These are phyloP conservation scores for Rhypophila decipiens DNA, from an alignment of 495 filamentous ascomycete species.

Conservation along the genomic window DNA sequence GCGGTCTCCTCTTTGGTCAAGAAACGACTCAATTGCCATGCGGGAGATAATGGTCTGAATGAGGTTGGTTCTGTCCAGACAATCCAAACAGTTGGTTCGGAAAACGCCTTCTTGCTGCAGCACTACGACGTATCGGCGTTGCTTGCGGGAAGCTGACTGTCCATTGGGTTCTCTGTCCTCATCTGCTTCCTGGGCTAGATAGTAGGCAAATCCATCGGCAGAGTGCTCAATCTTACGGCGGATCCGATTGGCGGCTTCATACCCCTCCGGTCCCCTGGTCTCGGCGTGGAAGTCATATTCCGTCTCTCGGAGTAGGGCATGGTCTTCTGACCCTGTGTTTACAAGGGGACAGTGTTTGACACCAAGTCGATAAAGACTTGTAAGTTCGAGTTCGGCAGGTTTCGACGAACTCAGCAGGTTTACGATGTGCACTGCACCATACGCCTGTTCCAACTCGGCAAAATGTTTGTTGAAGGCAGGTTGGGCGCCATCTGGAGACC, in stretches of 20 bases:
- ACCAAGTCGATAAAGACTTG: conserved; percentile 68
- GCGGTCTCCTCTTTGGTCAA: conserved; percentile 58
- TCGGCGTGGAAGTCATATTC: conserved; percentile 95
- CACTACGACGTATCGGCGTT: conserved; percentile 56
- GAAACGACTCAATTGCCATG: conserved; percentile 79
- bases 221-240: conserved; percentile 64
- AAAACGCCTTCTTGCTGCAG: conserved; percentile 92
- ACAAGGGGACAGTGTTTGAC: conserved; percentile 60
- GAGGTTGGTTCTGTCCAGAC: conserved; percentile 90
- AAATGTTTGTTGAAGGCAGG: conserved; percentile 96
- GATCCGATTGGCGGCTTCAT: conserved; percentile 79
- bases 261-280: conserved; percentile 78
- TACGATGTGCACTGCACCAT: conserved; percentile 84
- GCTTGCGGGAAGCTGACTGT: conserved; percentile 15
- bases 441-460: conserved; percentile 69
- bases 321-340: conserved; percentile 45
- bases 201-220: conserved; percentile 83
- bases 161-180: conserved; percentile 27
- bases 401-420: conserved; percentile 88
- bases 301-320: conserved; percentile 66
- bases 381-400: conserved; percentile 74
- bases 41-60: conserved; percentile 92
- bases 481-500: conserved; percentile 84
- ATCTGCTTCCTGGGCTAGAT: conserved; percentile 66
- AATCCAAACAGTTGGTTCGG: conserved; percentile 93